phyloP scores from a whole-genome alignment of 768 basidiomycete species.

The Phallus indusiatus region DNA sequence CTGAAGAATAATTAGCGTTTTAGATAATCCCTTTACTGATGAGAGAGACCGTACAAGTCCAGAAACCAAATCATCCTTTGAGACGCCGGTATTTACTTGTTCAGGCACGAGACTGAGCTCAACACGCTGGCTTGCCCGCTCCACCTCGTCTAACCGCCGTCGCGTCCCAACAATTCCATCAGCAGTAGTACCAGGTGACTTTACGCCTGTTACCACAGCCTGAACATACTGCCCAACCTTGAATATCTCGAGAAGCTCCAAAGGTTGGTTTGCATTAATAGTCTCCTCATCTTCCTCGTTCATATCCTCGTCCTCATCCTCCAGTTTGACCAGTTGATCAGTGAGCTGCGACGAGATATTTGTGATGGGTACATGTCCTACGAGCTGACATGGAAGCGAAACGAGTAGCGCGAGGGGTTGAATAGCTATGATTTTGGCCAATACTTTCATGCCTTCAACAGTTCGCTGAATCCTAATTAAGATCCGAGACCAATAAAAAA shows the following conservation, averaged over 20 bases:
- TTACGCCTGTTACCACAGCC: slow-evolving; percentile 60
- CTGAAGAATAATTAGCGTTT: slow-evolving; percentile 30
- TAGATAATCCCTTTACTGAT: slow-evolving; percentile 2
- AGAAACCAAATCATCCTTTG: slow-evolving; percentile 61
- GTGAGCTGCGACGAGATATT: slow-evolving; percentile 80
- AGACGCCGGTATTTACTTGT: slow-evolving; percentile 73
- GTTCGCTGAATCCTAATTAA: slow-evolving; percentile 45
- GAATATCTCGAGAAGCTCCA: slow-evolving; percentile 72
- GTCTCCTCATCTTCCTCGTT: slow-evolving; percentile 42
- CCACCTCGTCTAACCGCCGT: slow-evolving; percentile 57
- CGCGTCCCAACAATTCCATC: slow-evolving; percentile 39
- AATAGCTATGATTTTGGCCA: slow-evolving; percentile 80
- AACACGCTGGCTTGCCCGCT: slow-evolving; percentile 63
- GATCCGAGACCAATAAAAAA: neutral
- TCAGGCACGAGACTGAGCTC: slow-evolving; percentile 81
- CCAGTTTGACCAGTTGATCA: slow-evolving; percentile 51
- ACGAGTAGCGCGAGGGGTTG: slow-evolving; percentile 84
- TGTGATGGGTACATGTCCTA: slow-evolving; percentile 91
- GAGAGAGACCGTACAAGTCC: slow-evolving; percentile 55
- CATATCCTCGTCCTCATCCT: slow-evolving; percentile 28
- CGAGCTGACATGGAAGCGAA: slow-evolving; percentile 92
- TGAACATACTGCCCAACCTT: slow-evolving; percentile 79
- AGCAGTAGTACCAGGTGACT: slow-evolving; percentile 54
- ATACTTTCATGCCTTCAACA: slow-evolving; percentile 71
- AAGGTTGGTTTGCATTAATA: slow-evolving; percentile 26